Conservation (phyloP, 108 stramenopile species). For the Parietichytrium sp. region DNA sequence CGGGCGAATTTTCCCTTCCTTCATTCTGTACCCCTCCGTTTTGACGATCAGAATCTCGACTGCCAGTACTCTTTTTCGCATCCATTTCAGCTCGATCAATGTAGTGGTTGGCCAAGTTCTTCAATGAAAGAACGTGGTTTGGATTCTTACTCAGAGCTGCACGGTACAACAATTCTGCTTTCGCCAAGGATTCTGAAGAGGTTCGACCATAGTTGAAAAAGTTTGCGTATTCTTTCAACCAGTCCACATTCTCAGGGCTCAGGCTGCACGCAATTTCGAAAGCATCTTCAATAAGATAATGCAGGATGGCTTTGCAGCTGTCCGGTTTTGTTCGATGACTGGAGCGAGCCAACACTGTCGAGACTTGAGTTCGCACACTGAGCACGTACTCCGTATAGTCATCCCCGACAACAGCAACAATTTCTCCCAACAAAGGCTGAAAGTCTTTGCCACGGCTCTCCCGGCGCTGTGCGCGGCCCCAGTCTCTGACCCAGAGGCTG, state of each 20-base stretch:
- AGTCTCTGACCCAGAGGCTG: background rate
- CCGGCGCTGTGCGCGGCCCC: background rate
- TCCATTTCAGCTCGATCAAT: too few relatives aligned
- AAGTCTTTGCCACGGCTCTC: background rate
- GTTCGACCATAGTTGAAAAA: background rate
- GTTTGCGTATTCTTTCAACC: conserved; percentile 15
- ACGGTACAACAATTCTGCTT: background rate
- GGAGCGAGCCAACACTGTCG: too few relatives aligned
- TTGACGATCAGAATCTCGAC: too few relatives aligned
- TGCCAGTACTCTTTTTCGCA: too few relatives aligned
- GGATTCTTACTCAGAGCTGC: background rate
- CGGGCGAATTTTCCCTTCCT: too few relatives aligned
- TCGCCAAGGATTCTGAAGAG: background rate
- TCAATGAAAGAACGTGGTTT: background rate
- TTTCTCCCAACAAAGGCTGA: background rate
- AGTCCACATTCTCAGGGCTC: background rate
- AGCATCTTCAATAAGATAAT: too few relatives aligned
- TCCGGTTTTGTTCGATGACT: too few relatives aligned
- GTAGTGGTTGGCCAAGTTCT: background rate
- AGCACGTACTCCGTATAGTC: too few relatives aligned
- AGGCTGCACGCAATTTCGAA: background rate
- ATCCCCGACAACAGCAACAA: background rate
- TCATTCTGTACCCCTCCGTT: too few relatives aligned
- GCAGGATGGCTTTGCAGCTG: too few relatives aligned
- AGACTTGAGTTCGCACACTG: too few relatives aligned